A percentile compares a stretch with the other conserved stretches of the same genome.
Evolutionary conservation across 75 land plant species (phyloP).

Genomic region (Sequoiadendron giganteum): DNA sequence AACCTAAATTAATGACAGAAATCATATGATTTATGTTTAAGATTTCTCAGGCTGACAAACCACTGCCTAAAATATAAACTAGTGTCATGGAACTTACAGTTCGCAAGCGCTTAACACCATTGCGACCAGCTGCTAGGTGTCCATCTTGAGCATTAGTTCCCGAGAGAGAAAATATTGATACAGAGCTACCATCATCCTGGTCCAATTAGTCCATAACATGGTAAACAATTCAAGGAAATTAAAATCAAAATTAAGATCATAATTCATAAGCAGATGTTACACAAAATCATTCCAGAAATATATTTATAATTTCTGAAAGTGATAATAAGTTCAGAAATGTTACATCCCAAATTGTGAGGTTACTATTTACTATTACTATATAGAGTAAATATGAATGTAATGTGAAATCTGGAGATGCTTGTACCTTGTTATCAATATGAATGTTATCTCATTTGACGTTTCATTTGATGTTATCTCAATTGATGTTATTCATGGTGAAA

Average conservation of each 20-base stretch:
- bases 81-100: constrained; percentile 51
- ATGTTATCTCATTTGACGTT: too few relatives aligned
- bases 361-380: too few relatives aligned
- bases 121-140: constrained; percentile 87
- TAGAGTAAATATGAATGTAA: too few relatives aligned
- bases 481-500: too few relatives aligned
- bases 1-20: not conserved
- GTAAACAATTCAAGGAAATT: not conserved
- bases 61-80: not conserved
- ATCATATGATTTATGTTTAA: not conserved
- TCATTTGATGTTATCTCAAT: too few relatives aligned
- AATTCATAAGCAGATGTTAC: not conserved
- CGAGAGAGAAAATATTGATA: constrained; percentile 85
- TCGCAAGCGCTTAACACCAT: constrained; percentile 95
- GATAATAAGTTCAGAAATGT: not conserved
- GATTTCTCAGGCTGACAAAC: not conserved
- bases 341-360: too few relatives aligned
- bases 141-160: constrained; percentile 91
- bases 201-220: not conserved
- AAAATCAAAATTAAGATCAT: not conserved
- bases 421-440: too few relatives aligned
- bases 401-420: too few relatives aligned
- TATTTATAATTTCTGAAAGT: not conserved
- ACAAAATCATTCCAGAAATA: constrained; percentile 3
- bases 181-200: constrained; percentile 85